Conservation (phyloP, 2,329 filamentous ascomycete species). For the Lachnellula arida region DNA sequence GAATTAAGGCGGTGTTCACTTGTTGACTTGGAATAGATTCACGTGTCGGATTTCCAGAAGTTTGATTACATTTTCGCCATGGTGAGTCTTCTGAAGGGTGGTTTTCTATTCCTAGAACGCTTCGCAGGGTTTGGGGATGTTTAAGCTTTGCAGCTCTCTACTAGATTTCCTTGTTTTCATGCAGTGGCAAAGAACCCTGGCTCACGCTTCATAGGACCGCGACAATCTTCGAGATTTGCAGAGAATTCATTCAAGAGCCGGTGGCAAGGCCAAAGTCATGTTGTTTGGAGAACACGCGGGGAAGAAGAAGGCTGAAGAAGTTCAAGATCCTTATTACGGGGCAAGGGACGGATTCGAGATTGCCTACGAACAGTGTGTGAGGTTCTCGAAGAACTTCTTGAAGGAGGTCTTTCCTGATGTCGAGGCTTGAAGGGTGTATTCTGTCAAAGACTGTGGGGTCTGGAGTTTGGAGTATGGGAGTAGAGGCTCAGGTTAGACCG, state of each 20-base stretch:
- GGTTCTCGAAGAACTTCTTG: conserved; percentile 63
- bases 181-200: not conserved
- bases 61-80: conserved; percentile 97
- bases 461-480: not conserved
- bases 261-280: conserved; percentile 63
- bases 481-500: not conserved
- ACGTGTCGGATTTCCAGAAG: conserved; percentile 65
- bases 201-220: conserved; percentile 46
- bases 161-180: not conserved
- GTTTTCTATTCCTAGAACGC: not conserved
- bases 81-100: conserved; percentile 32
- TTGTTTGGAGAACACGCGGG: conserved; percentile 82
- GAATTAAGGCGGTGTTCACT: not conserved
- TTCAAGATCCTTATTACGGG: conserved; percentile 93
- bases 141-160: not conserved
- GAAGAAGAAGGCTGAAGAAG: conserved; percentile 60
- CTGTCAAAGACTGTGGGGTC: not conserved
- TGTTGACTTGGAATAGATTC: conserved; percentile 39
- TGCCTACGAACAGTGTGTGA: conserved; percentile 78
- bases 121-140: not conserved
- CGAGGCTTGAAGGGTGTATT: conserved; percentile 10
- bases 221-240: conserved; percentile 71
- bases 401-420: conserved; percentile 27
- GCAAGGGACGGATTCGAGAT: conserved; percentile 72
- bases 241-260: conserved; percentile 49